Evolutionary conservation across 257 asterid genomes (phyloP).

Genomic region (Misopates orontium): DNA sequence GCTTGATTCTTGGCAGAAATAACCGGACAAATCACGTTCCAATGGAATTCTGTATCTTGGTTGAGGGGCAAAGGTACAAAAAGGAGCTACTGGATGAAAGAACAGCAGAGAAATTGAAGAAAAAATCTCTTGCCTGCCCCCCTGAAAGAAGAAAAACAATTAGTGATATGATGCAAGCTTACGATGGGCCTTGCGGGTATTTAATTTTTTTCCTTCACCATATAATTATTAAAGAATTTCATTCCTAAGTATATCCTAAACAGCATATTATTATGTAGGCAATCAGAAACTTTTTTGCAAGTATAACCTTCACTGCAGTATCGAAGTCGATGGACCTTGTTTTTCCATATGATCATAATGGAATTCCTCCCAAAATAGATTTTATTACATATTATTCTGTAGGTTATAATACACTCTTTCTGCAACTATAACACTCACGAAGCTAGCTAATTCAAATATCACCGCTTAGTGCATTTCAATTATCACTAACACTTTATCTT

Average conservation of each 20-base stretch:
- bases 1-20: constrained; percentile 54
- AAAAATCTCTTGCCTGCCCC: constrained; percentile 48
- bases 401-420: too few species aligned
- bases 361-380: too few species aligned
- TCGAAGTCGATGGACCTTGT: constrained; percentile 2
- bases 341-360: too few species aligned
- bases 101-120: constrained; percentile 31
- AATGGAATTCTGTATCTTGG: constrained; percentile 66
- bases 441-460: too few species aligned
- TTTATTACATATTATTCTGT: too few species aligned
- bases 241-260: neutral
- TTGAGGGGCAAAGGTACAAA: constrained; percentile 61
- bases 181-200: constrained; percentile 82
- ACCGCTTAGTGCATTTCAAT: neutral
- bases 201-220: constrained; percentile 19
- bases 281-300: neutral
- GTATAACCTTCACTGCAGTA: neutral
- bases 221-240: neutral
- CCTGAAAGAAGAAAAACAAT: constrained; percentile 41
- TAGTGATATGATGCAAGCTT: constrained; percentile 50
- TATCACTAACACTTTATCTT: constrained; percentile 2
- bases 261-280: neutral
- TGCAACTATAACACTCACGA: too few species aligned
- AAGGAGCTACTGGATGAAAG: constrained; percentile 53
- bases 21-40: constrained; percentile 54